Base-by-base conservation (phyloP, 1,284 basidiomycete genomes). In the Neonothopanus nambi region DNA sequence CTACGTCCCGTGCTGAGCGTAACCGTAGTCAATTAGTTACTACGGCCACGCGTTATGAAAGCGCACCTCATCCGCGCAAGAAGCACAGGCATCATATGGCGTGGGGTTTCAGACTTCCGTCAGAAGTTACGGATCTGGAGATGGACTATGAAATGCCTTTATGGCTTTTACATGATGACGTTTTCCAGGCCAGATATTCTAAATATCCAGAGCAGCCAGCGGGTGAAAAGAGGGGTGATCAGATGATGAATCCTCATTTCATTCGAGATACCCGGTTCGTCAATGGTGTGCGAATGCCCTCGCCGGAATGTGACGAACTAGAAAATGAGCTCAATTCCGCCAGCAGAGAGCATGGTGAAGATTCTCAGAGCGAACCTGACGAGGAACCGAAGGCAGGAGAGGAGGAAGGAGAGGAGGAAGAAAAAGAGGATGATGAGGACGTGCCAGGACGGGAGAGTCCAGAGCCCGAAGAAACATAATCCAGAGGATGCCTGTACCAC, bases 91-190 rank as follows among this genome's bases (percentile, higher is more conserved):
- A 58, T 47, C 28, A 48, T 26, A 24, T 42, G 5, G 57, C 57
- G 13, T 58, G 55, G 52, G 57, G 57, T n/a, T 46, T 71, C 41
- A 76, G 76, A 49, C 70, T 81, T 6, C 79, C 81, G 2, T 65
- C 59, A 0, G 74, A 70, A 49, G 57, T 80, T 8, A 37, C 35
- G 48, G 79, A 80, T 59, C 68, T 73, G 53, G 62, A 75, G 26
- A 67, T 70, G 55, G 78, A 81, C 54, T 82, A 78, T 57, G 70
- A 76, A 61, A 65, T 80, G 48, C 80, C 80, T 0, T 56, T 65
- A 33, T 81, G 76, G 76, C 65, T 79, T 54, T 57, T 62, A 58
- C 54, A 64, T 60, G 44, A 63, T 52, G 24, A 45, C 33, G 55
- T 24, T 7, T 53, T 57, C 12, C 52, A 57, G 30, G 21, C 33